These are phyloP conservation scores for Fusarium sp. DNA, from an alignment of 2,329 filamentous ascomycete genomes.

Conservation along the genomic window DNA sequence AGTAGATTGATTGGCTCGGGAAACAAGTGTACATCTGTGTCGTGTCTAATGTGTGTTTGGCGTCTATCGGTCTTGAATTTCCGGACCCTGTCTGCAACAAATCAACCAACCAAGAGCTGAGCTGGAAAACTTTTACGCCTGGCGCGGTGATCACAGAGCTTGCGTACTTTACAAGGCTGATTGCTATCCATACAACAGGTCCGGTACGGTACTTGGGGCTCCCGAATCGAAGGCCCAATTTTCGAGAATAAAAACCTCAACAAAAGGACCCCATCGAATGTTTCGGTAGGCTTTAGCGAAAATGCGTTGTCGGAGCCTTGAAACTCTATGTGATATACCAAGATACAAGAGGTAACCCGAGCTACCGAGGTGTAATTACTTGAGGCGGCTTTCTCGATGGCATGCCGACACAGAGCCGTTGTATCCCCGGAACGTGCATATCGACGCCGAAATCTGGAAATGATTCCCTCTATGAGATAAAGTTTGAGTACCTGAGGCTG, in stretches of 20 bases:
- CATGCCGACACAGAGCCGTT: conserved; percentile 16
- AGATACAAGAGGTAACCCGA: background rate
- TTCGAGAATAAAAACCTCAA: conserved; percentile 27
- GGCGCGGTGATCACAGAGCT: conserved; percentile 1
- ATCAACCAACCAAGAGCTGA: background rate
- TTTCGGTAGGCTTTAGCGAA: background rate
- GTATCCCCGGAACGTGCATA: conserved; percentile 1
- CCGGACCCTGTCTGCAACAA: background rate
- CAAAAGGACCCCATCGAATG: conserved; percentile 2
- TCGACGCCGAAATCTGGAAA: background rate
- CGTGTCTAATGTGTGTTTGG: background rate
- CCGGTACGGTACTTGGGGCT: conserved; percentile 2
- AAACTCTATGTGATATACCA: background rate
- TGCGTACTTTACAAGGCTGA: conserved; percentile 24
- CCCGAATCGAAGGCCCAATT: conserved; percentile 23
- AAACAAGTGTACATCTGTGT: background rate
- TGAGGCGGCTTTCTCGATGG: background rate
- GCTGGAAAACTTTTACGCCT: background rate
- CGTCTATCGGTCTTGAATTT: background rate
- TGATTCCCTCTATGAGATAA: background rate
- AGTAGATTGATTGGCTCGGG: background rate
- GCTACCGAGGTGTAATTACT: background rate
- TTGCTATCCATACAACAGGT: background rate
- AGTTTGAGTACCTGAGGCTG: conserved; percentile 27
- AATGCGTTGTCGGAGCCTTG: background rate